Evolutionary conservation across 106 monocot genomes (phyloP).

Genomic region (Allium cepa): DNA sequence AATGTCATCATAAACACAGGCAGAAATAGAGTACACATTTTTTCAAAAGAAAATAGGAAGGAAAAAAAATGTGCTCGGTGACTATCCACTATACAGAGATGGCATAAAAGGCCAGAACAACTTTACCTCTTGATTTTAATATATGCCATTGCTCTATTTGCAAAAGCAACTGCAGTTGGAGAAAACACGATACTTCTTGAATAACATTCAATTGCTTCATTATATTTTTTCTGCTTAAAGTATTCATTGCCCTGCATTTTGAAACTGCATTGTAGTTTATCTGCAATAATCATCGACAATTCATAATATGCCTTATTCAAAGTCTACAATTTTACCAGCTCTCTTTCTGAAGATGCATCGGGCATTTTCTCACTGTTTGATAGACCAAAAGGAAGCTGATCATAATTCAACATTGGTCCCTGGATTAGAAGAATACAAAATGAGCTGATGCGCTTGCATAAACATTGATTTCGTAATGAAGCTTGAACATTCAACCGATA

Average conservation of each 20-base stretch:
- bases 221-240: slow-evolving; percentile 80
- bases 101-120: not conserved
- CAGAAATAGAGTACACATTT: too few relatives aligned
- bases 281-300: slow-evolving; percentile 1
- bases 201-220: slow-evolving; percentile 91
- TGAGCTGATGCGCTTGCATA: too few relatives aligned
- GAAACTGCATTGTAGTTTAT: slow-evolving; percentile 8
- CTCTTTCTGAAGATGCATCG: slow-evolving; percentile 80
- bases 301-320: not conserved
- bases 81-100: too few relatives aligned
- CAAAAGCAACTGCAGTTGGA: slow-evolving; percentile 88
- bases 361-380: slow-evolving; percentile 44
- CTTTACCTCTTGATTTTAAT: slow-evolving; percentile 77
- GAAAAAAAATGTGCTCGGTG: too few relatives aligned
- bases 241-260: slow-evolving; percentile 80
- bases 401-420: not conserved
- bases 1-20: too few relatives aligned
- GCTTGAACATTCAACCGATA: too few relatives aligned
- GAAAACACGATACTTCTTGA: slow-evolving; percentile 86
- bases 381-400: slow-evolving; percentile 14
- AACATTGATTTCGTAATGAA: too few relatives aligned
- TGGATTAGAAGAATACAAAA: too few relatives aligned
- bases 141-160: slow-evolving; percentile 99
- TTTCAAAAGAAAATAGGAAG: too few relatives aligned
- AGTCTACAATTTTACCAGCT: slow-evolving; percentile 37